Conservation (phyloP, 257 asterid species). For the Henckelia pumila region DNA sequence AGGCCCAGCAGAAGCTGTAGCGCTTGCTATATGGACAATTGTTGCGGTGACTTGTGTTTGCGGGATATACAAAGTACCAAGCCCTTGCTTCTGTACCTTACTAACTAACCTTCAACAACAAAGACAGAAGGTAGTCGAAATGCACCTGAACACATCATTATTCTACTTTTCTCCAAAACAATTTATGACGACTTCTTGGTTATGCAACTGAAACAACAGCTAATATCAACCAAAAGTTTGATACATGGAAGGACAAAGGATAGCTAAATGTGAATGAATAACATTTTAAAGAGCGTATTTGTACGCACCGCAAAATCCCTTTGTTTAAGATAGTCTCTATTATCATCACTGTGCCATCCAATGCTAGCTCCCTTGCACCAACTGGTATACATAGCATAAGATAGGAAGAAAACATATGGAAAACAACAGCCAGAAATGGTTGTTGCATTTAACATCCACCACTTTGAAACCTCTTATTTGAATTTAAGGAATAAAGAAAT, state of each 20-base stretch:
- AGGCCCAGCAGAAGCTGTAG: background rate
- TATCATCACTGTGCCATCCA: slow-evolving; percentile 97
- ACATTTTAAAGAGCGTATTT: background rate
- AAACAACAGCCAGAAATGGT: too few species aligned
- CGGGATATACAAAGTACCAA: background rate
- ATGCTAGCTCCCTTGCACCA: slow-evolving; percentile 93
- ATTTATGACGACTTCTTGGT: background rate
- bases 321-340: slow-evolving; percentile 83
- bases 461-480: too few species aligned
- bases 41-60: background rate
- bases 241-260: background rate
- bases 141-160: background rate
- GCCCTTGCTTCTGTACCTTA: background rate
- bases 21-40: background rate
- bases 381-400: slow-evolving; percentile 36
- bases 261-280: too few species aligned
- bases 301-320: slow-evolving; percentile 73
- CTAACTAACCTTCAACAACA: background rate
- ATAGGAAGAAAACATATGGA: slow-evolving; percentile 1
- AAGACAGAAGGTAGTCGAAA: background rate
- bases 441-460: too few species aligned
- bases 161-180: background rate
- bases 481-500: too few species aligned
- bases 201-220: background rate
- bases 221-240: background rate